Evolutionary conservation across 2,329 filamentous ascomycete species (phyloP).

Genomic region (Fusarium oxysporum): DNA sequence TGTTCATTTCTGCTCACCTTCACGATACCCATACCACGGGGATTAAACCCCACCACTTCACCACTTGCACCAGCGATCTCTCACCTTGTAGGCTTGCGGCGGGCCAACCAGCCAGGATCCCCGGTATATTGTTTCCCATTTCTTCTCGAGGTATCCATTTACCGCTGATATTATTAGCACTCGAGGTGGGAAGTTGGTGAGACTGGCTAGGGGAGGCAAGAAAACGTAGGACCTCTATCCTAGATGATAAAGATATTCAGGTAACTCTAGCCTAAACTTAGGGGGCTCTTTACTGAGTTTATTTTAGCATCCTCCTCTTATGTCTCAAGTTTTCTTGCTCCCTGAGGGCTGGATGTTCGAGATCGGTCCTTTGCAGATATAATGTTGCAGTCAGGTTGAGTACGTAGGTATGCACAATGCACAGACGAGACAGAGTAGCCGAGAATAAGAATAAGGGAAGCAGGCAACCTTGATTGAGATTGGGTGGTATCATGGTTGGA

Average conservation of each 20-base stretch:
- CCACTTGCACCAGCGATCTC: conserved; percentile 36
- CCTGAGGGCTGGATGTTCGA: conserved; percentile 2
- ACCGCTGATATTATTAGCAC: conserved; percentile 25
- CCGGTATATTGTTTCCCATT: conserved; percentile 8
- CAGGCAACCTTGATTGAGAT: conserved; percentile 1
- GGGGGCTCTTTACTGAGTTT: too few relatives aligned
- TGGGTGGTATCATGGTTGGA: conserved; percentile 22
- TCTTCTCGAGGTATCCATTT: conserved; percentile 12
- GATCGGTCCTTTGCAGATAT: conserved; percentile 28
- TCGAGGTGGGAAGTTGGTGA: not conserved
- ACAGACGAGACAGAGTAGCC: not conserved
- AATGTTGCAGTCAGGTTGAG: conserved; percentile 4
- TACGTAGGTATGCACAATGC: conserved; percentile 4
- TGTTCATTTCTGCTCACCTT: conserved; percentile 41
- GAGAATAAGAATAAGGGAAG: conserved; percentile 11
- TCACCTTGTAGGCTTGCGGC: conserved; percentile 39
- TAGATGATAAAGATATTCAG: too few relatives aligned
- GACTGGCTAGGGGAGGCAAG: not conserved
- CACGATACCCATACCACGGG: conserved; percentile 17
- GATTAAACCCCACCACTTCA: conserved; percentile 41
- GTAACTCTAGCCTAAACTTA: too few relatives aligned
- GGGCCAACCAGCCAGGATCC: conserved; percentile 43
- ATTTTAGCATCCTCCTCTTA: too few relatives aligned
- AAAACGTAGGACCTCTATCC: too few relatives aligned
- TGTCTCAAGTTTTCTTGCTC: too few relatives aligned